Conservation (phyloP, 2,329 filamentous ascomycete genomes). For the Clarireedia homoeocarpa region DNA sequence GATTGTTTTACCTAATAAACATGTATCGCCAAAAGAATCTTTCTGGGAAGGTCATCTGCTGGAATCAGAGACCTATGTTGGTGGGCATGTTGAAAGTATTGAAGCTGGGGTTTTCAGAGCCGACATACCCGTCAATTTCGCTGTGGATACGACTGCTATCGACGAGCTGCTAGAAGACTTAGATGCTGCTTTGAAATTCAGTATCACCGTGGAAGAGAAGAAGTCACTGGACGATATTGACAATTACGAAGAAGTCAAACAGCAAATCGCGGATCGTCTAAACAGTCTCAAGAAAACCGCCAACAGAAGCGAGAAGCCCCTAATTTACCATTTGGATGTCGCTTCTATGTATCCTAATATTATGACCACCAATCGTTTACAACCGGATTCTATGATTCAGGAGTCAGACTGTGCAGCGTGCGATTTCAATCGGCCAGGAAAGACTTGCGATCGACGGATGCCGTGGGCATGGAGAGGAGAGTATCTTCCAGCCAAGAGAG, state of each 20-base stretch:
- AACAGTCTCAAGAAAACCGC: conserved; percentile 71
- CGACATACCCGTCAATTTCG: conserved; percentile 92
- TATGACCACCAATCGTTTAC: conserved; percentile 97
- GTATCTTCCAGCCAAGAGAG: conserved; percentile 88
- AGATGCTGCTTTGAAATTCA: conserved; percentile 83
- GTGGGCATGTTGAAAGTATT: conserved; percentile 97
- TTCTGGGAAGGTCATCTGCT: conserved; percentile 97
- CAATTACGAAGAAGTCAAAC: conserved; percentile 79
- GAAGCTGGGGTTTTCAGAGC: conserved; percentile 95
- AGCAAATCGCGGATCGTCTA: conserved; percentile 68
- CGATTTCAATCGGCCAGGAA: conserved; percentile 95
- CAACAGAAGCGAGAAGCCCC: conserved; percentile 73
- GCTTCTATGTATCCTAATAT: conserved; percentile 99
- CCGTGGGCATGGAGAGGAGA: conserved; percentile 99
- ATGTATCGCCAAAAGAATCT: conserved; percentile 79
- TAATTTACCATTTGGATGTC: conserved; percentile 97
- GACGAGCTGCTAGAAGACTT: conserved; percentile 83
- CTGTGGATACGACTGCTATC: conserved; percentile 78
- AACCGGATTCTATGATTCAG: conserved; percentile 97
- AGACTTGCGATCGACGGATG: conserved; percentile 89
- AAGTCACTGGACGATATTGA: conserved; percentile 71
- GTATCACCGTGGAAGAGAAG: conserved; percentile 75
- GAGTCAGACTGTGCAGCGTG: conserved; percentile 95
- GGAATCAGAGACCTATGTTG: conserved; percentile 96
- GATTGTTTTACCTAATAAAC: conserved; percentile 94